A percentile compares a stretch with the other conserved stretches of the same genome.
These are phyloP conservation scores for Penicillium simplicissimum DNA, from an alignment of 495 filamentous ascomycete species.

Conservation along the genomic window DNA sequence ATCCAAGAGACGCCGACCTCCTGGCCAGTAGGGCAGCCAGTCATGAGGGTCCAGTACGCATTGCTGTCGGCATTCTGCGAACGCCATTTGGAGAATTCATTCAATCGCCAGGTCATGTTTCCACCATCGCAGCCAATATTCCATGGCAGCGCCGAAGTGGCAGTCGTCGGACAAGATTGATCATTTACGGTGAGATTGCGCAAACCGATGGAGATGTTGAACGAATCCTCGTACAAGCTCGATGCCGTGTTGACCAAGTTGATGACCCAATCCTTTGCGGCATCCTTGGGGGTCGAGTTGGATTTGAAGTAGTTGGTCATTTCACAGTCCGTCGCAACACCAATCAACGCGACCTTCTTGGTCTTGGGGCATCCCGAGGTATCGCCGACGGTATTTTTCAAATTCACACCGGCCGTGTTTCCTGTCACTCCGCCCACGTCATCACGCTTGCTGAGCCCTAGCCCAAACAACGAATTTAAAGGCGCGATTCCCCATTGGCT, in stretches of 20 bases:
- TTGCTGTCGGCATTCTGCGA: constrained; percentile 71
- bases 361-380: constrained; percentile 82
- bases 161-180: constrained; percentile 63
- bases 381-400: constrained; percentile 77
- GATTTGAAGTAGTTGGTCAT: constrained; percentile 72
- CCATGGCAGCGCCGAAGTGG: constrained; percentile 69
- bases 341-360: constrained; percentile 85
- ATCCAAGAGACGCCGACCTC: constrained; percentile 94
- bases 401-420: constrained; percentile 81
- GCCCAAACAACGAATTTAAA: constrained; percentile 56
- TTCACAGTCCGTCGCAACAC: constrained; percentile 89
- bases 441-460: constrained; percentile 52
- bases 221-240: constrained; percentile 79
- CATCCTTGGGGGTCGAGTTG: constrained; percentile 42
- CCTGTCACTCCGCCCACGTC: constrained; percentile 59
- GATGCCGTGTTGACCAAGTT: constrained; percentile 84
- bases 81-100: constrained; percentile 87
- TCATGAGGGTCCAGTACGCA: constrained; percentile 92
- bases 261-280: constrained; percentile 72
- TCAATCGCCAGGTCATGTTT: constrained; percentile 76
- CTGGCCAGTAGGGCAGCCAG: constrained; percentile 77
- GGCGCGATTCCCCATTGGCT: constrained; percentile 55
- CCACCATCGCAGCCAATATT: constrained; percentile 68
- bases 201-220: constrained; percentile 91
- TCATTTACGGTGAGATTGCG: constrained; percentile 79